A percentile compares a stretch with the other conserved stretches of the same genome.
These are phyloP conservation scores for Lippia alba DNA, from an alignment of 305 asterid species.

Conservation along the genomic window DNA sequence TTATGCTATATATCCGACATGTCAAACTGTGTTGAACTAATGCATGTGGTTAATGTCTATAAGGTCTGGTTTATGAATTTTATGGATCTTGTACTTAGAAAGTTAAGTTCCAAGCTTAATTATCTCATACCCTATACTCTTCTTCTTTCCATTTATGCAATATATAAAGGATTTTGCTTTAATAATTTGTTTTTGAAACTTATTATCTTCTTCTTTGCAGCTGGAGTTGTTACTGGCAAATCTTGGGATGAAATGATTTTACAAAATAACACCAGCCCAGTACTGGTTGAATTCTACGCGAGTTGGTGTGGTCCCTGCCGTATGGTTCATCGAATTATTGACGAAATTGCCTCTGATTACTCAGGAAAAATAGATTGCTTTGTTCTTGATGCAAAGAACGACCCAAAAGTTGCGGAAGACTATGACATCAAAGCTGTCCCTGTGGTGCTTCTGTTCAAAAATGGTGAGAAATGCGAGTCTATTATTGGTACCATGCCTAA, in stretches of 20 bases:
- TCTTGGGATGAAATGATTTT: conserved; percentile 76
- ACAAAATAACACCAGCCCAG: conserved; percentile 58
- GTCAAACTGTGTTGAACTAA: too few species aligned
- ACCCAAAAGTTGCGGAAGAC: conserved; percentile 60
- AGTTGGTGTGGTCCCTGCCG: conserved; percentile 97
- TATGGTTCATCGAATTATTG: conserved; percentile 90
- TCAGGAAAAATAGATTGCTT: conserved; percentile 78
- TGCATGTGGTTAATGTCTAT: not conserved
- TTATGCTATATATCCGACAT: not conserved
- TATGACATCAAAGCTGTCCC: conserved; percentile 89
- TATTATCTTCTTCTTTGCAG: conserved; percentile 41
- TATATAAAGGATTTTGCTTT: too few species aligned
- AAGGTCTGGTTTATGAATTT: not conserved
- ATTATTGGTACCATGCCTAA: conserved; percentile 93
- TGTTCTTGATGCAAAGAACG: conserved; percentile 68
- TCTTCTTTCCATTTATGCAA: too few species aligned
- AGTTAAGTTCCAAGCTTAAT: too few species aligned
- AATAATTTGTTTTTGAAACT: too few species aligned
- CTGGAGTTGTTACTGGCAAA: conserved; percentile 61
- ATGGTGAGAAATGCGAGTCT: conserved; percentile 68
- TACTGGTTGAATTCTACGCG: conserved; percentile 82
- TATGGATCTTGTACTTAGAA: too few species aligned
- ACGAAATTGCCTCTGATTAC: conserved; percentile 79
- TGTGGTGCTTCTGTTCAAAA: conserved; percentile 78
- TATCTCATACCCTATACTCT: too few species aligned